Evolutionary conservation across 495 filamentous ascomycete genomes (phyloP), one percentile per base, ranked within the genome.

Genomic region (Aspergillus olivimuriae): DNA sequence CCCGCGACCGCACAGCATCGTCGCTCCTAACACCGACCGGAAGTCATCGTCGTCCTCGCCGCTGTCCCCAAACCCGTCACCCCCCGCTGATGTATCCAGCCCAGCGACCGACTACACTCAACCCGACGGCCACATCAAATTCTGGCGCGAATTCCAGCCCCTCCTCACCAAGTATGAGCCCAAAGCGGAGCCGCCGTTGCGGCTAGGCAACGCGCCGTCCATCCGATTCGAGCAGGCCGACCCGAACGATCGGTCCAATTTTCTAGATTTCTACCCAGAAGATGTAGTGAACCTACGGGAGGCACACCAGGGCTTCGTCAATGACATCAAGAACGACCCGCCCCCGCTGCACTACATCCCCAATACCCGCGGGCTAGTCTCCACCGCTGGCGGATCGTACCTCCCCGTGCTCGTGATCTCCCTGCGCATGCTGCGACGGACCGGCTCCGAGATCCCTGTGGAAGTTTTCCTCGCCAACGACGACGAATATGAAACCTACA

Each of bases 401-500:
- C 45, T 72, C n/a, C 66, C 69, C 2, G 59, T 66, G 0, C 47
- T 70, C 19, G 53, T 78, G 10, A 65, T 74, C 4, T 69, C 72
- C 3, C 43, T 80, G 2, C 62, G 70, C 2, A 75, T 78, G 69
- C 53, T 79, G 10, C 66, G 77, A 10, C 63, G 66, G 17, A 68
- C 66, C 4, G 76, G 76, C 38, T 77, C 72, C 7, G 58, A 53
- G 4, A 52, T 82, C 4, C 77, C 76, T 1, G 63, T 80, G 2
- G 67, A 82, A 52, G 69, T 80, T 11, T 75, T 78, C 33, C 48
- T 81, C 20, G 70, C 72, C 15, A 51, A 61, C 0, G 42, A 55
- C 3, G 44, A 58, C 0, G 66, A 73, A 33, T 78, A 75, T 46
- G 67, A 78, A 20, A 43, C 57, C 4, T 53, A 60, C 16, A 60